Base-by-base conservation (phyloP, 495 filamentous ascomycete species). In the Penicillium parvum region DNA sequence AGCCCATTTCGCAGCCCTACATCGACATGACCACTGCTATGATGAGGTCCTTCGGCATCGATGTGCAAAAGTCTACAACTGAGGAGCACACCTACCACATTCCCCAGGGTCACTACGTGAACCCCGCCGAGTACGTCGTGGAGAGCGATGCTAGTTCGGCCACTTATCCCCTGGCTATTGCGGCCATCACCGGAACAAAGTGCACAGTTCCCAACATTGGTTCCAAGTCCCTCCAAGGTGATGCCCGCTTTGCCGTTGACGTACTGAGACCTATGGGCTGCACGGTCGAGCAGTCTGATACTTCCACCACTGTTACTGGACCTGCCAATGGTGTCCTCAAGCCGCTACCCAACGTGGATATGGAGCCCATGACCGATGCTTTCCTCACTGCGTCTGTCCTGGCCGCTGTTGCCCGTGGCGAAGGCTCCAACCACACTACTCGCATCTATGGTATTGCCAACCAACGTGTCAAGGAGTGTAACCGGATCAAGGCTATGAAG, bases 351-450 rank as follows among this genome's bases (percentile, higher is more conserved):
- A 78, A 90, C 34, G 81, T 97, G 18, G 90, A 99, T 56, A 99
- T 99, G 92, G 92, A 96, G 58, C 86, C 90, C 11, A 99, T 99
- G 92, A 99, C 92, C 0, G 92, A 99, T 71, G 92, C 92, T 38
- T 99, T 99, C 76, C 72, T 99, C 20, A 94, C 87, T 18, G 92
- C 92, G 12, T 91, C 88, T 9, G 87, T 95, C 21, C 81, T 99
- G 37, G 94, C 90, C 11, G 92, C 92, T 36, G 86, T 92, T 29
- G 90, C 90, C n/a, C 82, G 76, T 10, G 82, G 83, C 0, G 59
- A 66, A 9, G 63, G 52, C 19, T 52, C 58, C 23, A 71, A 65
- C 39, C 69, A 70, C 32, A 87, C 86, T 1, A 96, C 88, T 11
- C 78, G 78, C 37, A 97, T 99, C 41, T 82, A 79, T 16, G 92